These are phyloP conservation scores for Aspergillus biplanus DNA, from an alignment of 495 filamentous ascomycete species.

Conservation along the genomic window DNA sequence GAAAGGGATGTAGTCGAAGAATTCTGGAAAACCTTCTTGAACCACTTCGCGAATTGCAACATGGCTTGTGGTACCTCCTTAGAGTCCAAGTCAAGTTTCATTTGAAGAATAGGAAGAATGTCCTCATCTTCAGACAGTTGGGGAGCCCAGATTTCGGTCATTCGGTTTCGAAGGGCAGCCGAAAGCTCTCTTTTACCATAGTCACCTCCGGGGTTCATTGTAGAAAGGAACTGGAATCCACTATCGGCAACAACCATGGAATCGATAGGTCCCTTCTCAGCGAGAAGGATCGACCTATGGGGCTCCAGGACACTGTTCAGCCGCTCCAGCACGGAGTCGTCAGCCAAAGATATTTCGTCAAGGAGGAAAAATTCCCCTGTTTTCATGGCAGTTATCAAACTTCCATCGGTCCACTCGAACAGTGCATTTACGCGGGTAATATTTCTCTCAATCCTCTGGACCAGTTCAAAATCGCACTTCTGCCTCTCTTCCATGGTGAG, in stretches of 20 bases:
- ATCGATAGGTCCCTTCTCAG: conserved; percentile 87
- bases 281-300: conserved; percentile 80
- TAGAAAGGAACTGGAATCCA: conserved; percentile 94
- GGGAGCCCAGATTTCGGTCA: conserved; percentile 99
- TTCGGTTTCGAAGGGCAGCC: conserved; percentile 90
- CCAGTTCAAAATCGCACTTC: conserved; percentile 53
- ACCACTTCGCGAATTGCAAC: conserved; percentile 91
- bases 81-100: conserved; percentile 67
- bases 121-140: conserved; percentile 78
- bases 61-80: conserved; percentile 56
- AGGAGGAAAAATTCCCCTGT: conserved; percentile 87
- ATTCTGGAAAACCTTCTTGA: conserved; percentile 74
- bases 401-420: conserved; percentile 97
- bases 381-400: conserved; percentile 93
- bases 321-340: conserved; percentile 95
- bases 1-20: conserved; percentile 76
- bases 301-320: conserved; percentile 98
- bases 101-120: conserved; percentile 80
- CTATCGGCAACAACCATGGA: conserved; percentile 75
- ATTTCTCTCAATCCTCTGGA: conserved; percentile 60
- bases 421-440: conserved; percentile 71
- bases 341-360: conserved; percentile 96
- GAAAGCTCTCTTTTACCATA: conserved; percentile 98
- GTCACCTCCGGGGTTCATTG: conserved; percentile 99
- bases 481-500: conserved; percentile 33